phyloP scores from a whole-genome alignment of 768 basidiomycete genomes.

The Cystofilobasidium macerans region DNA sequence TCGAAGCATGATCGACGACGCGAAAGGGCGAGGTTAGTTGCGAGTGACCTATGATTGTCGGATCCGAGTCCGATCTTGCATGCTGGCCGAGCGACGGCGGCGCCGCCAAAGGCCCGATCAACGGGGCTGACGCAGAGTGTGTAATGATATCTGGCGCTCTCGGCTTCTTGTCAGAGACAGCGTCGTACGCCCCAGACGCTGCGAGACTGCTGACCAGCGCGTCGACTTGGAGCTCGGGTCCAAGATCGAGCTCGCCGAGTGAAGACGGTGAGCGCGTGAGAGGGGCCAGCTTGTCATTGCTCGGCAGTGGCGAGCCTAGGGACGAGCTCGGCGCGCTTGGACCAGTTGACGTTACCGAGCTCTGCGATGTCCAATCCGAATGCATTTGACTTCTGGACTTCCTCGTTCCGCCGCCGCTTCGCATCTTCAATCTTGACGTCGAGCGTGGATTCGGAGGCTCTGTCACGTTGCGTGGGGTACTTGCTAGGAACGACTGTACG shows the following conservation, averaged over 20 bases:
- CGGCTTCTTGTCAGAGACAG: not conserved
- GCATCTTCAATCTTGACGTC: too few relatives aligned
- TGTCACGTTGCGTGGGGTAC: not conserved
- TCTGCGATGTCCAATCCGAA: not conserved
- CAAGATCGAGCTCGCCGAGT: conserved; percentile 3
- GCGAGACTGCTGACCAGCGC: too few relatives aligned
- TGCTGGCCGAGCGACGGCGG: not conserved
- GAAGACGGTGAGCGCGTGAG: not conserved
- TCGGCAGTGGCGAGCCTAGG: not conserved
- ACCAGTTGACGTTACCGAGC: not conserved
- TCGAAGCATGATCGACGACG: not conserved
- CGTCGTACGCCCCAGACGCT: too few relatives aligned
- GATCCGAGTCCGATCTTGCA: not conserved
- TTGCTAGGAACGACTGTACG: not conserved
- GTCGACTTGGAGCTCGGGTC: not conserved
- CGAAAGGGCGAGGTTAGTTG: not conserved
- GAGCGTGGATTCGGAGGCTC: not conserved
- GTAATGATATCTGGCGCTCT: not conserved
- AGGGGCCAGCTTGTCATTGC: not conserved
- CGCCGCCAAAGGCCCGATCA: not conserved
- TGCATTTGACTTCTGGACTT: too few relatives aligned
- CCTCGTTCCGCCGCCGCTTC: too few relatives aligned
- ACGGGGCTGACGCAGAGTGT: not conserved
- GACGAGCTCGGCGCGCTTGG: not conserved
- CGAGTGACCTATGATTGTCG: not conserved